phyloP scores from a whole-genome alignment of 352 stramenopile genomes.

The Phytophthora multivora region DNA sequence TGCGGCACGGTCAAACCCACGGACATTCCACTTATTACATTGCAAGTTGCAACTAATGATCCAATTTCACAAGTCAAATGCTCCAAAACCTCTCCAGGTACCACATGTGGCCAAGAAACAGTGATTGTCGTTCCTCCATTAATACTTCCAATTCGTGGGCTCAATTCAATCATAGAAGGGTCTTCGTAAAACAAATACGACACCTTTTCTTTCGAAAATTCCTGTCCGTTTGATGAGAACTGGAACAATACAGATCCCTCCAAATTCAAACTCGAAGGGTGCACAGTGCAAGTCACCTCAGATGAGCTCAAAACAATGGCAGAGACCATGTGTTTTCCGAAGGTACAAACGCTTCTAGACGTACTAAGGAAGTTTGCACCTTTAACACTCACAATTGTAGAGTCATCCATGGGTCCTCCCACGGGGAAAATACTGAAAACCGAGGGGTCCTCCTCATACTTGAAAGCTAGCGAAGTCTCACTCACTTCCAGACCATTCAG shows the following conservation, averaged over 20 bases:
- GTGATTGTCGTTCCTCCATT: slow-evolving; percentile 37
- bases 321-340: slow-evolving; percentile 31
- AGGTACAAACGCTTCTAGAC: slow-evolving; percentile 29
- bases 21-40: neutral
- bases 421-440: slow-evolving; percentile 36
- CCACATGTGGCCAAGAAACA: slow-evolving; percentile 21
- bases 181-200: slow-evolving; percentile 42
- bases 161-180: slow-evolving; percentile 17
- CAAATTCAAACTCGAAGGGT: slow-evolving; percentile 23
- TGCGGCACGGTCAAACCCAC: slow-evolving; percentile 6
- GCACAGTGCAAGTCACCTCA: slow-evolving; percentile 39
- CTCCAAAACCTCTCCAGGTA: neutral
- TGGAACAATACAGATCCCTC: slow-evolving; percentile 12
- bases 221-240: slow-evolving; percentile 50
- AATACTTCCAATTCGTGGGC: slow-evolving; percentile 17
- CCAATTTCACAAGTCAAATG: slow-evolving; percentile 34
- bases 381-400: slow-evolving; percentile 35
- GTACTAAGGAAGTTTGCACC: slow-evolving; percentile 38
- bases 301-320: slow-evolving; percentile 38
- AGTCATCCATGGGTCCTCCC: slow-evolving; percentile 25
- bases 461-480: slow-evolving; percentile 23
- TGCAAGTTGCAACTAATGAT: slow-evolving; percentile 8
- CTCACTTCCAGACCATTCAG: slow-evolving; percentile 45
- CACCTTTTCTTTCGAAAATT: slow-evolving; percentile 26
- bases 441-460: slow-evolving; percentile 36